Conservation (phyloP, 225 moss, liverwort and hornwort species). For the Physcomitrium patens region DNA sequence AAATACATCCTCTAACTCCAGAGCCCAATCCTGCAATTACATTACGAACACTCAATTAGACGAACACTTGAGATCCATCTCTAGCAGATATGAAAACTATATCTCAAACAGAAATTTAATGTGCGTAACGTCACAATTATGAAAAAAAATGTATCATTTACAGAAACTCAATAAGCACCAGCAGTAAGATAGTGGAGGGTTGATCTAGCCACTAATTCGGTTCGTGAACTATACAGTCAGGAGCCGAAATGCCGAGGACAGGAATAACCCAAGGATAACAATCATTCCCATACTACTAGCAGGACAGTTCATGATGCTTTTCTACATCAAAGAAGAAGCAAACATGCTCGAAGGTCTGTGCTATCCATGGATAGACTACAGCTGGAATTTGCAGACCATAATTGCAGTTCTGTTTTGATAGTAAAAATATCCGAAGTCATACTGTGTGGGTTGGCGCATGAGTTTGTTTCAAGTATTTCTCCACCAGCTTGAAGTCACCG, state of each 20-base stretch:
- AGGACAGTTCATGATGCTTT: neutral
- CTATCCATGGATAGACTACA: neutral
- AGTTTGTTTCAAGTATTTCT: constrained; percentile 86
- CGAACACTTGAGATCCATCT: neutral
- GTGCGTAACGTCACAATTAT: too few species aligned
- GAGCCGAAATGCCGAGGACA: neutral
- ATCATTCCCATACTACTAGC: neutral
- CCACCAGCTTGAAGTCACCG: constrained; percentile 75
- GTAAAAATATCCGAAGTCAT: constrained; percentile 17
- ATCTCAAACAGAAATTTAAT: too few species aligned
- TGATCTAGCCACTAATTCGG: too few species aligned
- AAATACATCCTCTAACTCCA: constrained; percentile 95
- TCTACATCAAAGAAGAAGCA: neutral
- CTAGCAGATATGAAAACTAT: neutral
- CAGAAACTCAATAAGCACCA: constrained; percentile 11
- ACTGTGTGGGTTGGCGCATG: constrained; percentile 97
- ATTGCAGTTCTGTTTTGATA: neutral
- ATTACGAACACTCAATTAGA: constrained; percentile 6
- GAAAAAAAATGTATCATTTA: neutral
- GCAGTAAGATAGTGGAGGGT: neutral
- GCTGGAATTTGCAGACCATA: neutral
- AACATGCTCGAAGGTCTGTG: neutral
- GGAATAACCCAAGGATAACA: neutral
- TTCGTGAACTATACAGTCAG: neutral
- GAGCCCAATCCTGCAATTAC: constrained; percentile 73